Base-by-base conservation (phyloP, 345 rosid species). In the Linum usitatissimum region DNA sequence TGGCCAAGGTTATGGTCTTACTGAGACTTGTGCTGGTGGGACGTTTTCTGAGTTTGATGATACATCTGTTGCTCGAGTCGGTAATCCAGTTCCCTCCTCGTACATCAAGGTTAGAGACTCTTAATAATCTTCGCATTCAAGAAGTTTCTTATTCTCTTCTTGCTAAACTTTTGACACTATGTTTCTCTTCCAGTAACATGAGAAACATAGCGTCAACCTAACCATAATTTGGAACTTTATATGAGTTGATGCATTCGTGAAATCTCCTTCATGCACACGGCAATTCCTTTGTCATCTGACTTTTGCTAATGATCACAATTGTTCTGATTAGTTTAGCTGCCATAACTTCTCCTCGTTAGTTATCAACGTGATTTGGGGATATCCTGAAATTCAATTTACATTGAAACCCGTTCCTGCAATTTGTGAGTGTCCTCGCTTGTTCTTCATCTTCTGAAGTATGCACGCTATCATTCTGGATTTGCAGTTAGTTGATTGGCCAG, bases 11-110 rank as follows among this genome's bases (percentile, higher is more conserved):
- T 94, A 88, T 79, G 97, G 96, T 61, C 92, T 94, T 61, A 94
- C 97, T 18, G 99, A 94, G 81, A 90, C 96, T 45, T 88, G 96
- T 76, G 99, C 99, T 69, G 99, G 97, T 49, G 97, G 95, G 73
- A 80, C 97, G 59, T 94, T 94, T 78, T 87, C 97, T 17, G 99
- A 90, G 83, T 80, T 90, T 68, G 97, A 90, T 71, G 99, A 94
- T 79, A 61, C 84, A 68, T 84, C 99, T 4, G 93, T 90, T 77
- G 99, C 97, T 55, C 93, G 99, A 71, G 99, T 85, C 57, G 99
- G 99, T 58, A 83, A 87, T 77, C 96, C 99, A 53, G 82, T 94
- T 68, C 96, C 99, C 81, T 83, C 93, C 81, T 82, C 99, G 15
- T 86, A 76, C 74, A 64, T 94, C 64, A 94, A 94, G 96, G 99